These are phyloP conservation scores for Polyporus tsugae DNA, from an alignment of 1,284 basidiomycete species.

Conservation along the genomic window DNA sequence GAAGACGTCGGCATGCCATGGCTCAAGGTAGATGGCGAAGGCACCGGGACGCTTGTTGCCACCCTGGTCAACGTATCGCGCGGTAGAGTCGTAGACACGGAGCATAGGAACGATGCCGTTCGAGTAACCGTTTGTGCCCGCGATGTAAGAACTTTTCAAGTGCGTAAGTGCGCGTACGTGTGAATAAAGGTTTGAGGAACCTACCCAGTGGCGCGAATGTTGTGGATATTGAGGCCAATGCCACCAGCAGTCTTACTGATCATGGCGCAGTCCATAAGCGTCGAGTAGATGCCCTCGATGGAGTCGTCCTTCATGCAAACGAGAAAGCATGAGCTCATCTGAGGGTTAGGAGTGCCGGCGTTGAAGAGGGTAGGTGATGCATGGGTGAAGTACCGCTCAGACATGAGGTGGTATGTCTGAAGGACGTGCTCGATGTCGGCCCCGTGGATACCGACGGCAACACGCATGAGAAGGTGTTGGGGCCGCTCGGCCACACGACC, in stretches of 20 bases:
- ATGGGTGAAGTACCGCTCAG: conserved; percentile 97
- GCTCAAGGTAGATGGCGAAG: conserved; percentile 97
- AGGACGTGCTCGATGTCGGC: conserved; percentile 89
- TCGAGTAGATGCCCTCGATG: conserved; percentile 99
- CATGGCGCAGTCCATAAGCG: conserved; percentile 98
- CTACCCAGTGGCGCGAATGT: conserved; percentile 95
- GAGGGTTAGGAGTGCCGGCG: conserved; percentile 94
- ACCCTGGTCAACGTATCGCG: conserved; percentile 99
- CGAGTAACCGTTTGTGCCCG: conserved; percentile 97
- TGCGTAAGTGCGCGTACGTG: conserved; percentile 9
- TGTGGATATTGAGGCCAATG: conserved; percentile 96
- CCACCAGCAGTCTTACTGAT: conserved; percentile 99
- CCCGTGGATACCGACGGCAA: conserved; percentile 97
- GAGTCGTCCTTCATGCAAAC: conserved; percentile 99
- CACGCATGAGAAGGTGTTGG: conserved; percentile 99
- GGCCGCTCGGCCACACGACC: conserved; percentile 97
- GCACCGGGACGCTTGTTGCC: conserved; percentile 99
- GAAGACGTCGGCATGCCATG: conserved; percentile 98
- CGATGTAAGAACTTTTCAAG: conserved; percentile 80
- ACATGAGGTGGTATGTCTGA: conserved; percentile 96
- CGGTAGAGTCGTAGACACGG: conserved; percentile 97
- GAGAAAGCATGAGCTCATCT: conserved; percentile 98
- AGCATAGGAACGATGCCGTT: conserved; percentile 99
- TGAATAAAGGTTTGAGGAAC: conserved; percentile 30
- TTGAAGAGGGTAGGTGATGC: conserved; percentile 99